phyloP scores from a whole-genome alignment of 179 eudicot species.

The Beta lomatogona region DNA sequence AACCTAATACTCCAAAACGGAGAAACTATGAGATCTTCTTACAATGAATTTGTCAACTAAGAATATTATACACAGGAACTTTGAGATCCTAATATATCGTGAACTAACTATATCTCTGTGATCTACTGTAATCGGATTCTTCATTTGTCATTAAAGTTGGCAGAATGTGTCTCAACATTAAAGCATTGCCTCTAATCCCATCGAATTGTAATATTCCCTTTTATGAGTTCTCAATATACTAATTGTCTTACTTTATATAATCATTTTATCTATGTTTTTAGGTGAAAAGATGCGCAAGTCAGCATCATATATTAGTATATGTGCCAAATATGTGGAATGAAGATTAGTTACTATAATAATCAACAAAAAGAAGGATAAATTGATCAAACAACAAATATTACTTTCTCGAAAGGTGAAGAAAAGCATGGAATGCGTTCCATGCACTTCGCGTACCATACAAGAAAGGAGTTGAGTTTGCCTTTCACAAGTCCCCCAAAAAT shows the following conservation, averaged over 20 bases:
- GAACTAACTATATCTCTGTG: too few species aligned
- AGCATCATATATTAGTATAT: conserved; percentile 7
- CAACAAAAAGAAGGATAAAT: not conserved
- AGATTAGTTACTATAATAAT: not conserved
- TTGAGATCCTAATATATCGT: too few species aligned
- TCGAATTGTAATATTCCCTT: not conserved
- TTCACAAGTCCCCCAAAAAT: conserved; percentile 12
- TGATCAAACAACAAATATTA: conserved; percentile 9
- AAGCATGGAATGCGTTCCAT: conserved; percentile 35
- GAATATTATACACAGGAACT: too few species aligned
- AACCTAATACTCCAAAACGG: too few species aligned
- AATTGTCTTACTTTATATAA: not conserved
- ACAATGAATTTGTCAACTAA: too few species aligned
- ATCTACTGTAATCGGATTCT: not conserved
- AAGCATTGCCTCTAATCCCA: not conserved
- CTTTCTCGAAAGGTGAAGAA: conserved; percentile 34
- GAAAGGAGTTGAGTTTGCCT: conserved; percentile 19
- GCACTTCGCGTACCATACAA: conserved; percentile 36
- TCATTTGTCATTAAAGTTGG: not conserved
- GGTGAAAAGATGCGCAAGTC: too few species aligned
- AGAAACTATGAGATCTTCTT: too few species aligned
- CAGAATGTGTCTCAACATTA: not conserved
- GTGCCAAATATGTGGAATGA: not conserved
- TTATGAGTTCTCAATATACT: not conserved
- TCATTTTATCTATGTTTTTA: not conserved